A percentile compares a stretch with the other conserved stretches of the same genome.
These are phyloP conservation scores for Corchorus capsularis DNA, from an alignment of 345 rosid genomes.

Conservation along the genomic window DNA sequence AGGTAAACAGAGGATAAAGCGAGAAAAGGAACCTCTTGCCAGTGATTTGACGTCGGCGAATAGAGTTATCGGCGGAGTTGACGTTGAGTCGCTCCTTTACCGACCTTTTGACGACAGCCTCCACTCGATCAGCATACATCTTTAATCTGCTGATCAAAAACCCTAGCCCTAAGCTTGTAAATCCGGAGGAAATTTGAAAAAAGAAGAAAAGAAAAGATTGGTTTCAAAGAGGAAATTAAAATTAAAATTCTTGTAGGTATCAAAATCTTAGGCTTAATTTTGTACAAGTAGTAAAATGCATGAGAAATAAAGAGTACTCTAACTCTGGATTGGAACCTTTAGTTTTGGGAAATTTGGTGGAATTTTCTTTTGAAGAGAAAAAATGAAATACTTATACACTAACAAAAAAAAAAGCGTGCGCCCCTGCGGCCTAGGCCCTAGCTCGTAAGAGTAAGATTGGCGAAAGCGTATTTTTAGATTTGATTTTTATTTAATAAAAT, in stretches of 20 bases:
- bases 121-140: slow-evolving; percentile 97
- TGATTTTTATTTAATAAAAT: no score
- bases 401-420: neutral
- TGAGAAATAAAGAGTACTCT: neutral
- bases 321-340: no score
- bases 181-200: neutral
- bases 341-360: no score
- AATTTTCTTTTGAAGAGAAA: no score
- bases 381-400: no score
- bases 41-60: slow-evolving; percentile 57
- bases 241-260: neutral
- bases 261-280: neutral
- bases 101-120: slow-evolving; percentile 57
- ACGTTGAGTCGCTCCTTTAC: slow-evolving; percentile 84
- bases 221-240: neutral
- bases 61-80: slow-evolving; percentile 46
- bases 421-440: no score
- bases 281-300: neutral
- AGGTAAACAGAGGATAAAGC: neutral
- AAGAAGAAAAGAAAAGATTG: neutral
- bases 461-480: no score
- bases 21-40: slow-evolving; percentile 67
- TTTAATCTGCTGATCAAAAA: slow-evolving; percentile 26
- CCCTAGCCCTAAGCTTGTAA: slow-evolving; percentile 42
- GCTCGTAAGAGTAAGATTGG: no score